Percentiles rank a stretch among this genome's conserved stretches.
phyloP scores from a whole-genome alignment of 2,329 filamentous ascomycete species.

The Pseudogymnoascus sp. region DNA sequence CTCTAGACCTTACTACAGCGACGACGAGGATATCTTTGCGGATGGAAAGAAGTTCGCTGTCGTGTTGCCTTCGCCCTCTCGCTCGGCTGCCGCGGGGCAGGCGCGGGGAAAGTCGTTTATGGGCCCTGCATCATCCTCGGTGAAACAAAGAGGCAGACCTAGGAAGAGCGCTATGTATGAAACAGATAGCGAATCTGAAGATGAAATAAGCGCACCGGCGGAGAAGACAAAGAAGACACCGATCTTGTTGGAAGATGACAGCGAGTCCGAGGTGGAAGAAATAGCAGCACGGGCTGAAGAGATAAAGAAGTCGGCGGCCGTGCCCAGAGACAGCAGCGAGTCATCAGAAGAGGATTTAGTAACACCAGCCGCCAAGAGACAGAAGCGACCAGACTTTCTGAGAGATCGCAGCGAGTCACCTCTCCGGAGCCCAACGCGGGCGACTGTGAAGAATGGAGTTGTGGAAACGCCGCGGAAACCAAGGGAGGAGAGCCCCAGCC shows the following conservation, averaged over 20 bases:
- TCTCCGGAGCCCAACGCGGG: background rate
- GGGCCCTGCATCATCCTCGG: background rate
- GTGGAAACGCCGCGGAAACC: background rate
- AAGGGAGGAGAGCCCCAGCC: background rate
- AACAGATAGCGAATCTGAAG: background rate
- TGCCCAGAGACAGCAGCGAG: background rate
- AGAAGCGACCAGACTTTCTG: background rate
- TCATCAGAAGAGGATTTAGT: background rate
- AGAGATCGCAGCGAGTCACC: background rate
- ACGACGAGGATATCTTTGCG: background rate
- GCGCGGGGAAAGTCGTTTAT: background rate
- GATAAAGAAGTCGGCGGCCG: background rate
- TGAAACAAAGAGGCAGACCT: background rate
- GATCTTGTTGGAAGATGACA: background rate
- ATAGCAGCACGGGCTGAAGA: background rate
- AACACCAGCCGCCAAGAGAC: background rate
- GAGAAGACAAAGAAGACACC: background rate
- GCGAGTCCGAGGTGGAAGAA: background rate
- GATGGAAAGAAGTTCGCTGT: conserved; percentile 4
- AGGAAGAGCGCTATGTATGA: background rate
- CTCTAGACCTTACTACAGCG: background rate
- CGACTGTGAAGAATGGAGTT: background rate
- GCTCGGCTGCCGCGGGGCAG: background rate
- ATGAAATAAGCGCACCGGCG: background rate
- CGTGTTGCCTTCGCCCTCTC: background rate